Evolutionary conservation across 257 asterid genomes (phyloP).

Genomic region (Fraxinus pennsylvanica): DNA sequence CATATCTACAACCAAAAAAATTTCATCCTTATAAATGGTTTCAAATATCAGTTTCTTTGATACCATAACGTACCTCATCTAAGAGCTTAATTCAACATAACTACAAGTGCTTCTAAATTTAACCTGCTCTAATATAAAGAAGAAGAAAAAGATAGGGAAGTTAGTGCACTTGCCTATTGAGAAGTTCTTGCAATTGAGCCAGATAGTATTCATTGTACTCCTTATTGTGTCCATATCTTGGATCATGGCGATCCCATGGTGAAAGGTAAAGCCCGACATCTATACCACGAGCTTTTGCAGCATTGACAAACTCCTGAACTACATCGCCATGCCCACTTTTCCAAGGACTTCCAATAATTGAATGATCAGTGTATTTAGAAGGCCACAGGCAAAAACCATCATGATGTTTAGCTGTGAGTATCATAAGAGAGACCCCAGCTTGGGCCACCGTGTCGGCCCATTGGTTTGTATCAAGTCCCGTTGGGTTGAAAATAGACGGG

Average conservation of each 20-base stretch:
- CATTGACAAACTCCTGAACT: slow-evolving; percentile 58
- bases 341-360: slow-evolving; percentile 81
- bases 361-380: slow-evolving; percentile 75
- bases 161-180: slow-evolving; percentile 43
- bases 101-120: too few species aligned
- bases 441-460: slow-evolving; percentile 74
- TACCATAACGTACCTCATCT: too few species aligned
- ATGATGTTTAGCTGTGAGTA: slow-evolving; percentile 92
- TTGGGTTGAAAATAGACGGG: slow-evolving; percentile 69
- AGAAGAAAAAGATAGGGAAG: background rate
- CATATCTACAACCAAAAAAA: slow-evolving; percentile 49
- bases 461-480: slow-evolving; percentile 57
- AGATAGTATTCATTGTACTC: slow-evolving; percentile 76
- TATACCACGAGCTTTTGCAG: slow-evolving; percentile 60
- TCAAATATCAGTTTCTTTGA: background rate
- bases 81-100: too few species aligned
- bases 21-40: background rate
- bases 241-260: slow-evolving; percentile 94
- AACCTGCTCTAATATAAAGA: background rate
- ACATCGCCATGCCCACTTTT: slow-evolving; percentile 74
- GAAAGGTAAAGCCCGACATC: slow-evolving; percentile 86
- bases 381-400: slow-evolving; percentile 99
- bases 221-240: slow-evolving; percentile 61
- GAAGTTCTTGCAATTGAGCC: slow-evolving; percentile 95
- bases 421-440: slow-evolving; percentile 67